Conservation (phyloP, 495 filamentous ascomycete genomes). For the Cercophora sp. region DNA sequence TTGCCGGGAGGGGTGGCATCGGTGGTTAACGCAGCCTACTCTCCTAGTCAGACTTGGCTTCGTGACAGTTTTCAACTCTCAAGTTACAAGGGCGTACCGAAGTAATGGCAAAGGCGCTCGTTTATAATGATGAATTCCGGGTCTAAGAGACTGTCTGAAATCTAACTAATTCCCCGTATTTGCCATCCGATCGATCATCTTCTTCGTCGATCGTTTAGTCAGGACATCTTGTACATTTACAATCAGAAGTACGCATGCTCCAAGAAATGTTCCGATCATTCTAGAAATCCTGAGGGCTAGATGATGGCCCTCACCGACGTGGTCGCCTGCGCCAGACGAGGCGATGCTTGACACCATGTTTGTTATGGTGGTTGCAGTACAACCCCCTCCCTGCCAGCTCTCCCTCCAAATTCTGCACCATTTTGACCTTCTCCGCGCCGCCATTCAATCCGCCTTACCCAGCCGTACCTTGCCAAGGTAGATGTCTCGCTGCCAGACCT, state of each 20-base stretch:
- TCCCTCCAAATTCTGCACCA: background rate
- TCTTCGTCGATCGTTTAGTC: background rate
- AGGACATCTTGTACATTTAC: background rate
- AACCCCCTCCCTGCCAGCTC: background rate
- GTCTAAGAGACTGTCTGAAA: background rate
- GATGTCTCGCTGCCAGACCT: background rate
- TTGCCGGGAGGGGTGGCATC: too few relatives aligned
- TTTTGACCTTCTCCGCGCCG: background rate
- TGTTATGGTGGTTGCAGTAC: background rate
- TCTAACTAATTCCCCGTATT: background rate
- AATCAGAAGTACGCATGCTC: background rate
- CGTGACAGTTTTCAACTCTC: too few relatives aligned
- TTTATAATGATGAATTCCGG: too few relatives aligned
- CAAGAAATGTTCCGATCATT: background rate
- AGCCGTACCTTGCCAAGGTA: background rate
- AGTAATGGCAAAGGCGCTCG: too few relatives aligned
- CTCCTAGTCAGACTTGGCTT: too few relatives aligned
- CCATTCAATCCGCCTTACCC: background rate
- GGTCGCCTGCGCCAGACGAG: background rate
- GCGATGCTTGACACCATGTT: background rate
- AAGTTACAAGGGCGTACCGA: too few relatives aligned
- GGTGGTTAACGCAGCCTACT: too few relatives aligned
- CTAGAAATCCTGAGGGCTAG: background rate
- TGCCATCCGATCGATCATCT: background rate
- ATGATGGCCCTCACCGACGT: background rate